phyloP scores from a whole-genome alignment of 768 basidiomycete genomes.

The Agrocybe chaxingu region DNA sequence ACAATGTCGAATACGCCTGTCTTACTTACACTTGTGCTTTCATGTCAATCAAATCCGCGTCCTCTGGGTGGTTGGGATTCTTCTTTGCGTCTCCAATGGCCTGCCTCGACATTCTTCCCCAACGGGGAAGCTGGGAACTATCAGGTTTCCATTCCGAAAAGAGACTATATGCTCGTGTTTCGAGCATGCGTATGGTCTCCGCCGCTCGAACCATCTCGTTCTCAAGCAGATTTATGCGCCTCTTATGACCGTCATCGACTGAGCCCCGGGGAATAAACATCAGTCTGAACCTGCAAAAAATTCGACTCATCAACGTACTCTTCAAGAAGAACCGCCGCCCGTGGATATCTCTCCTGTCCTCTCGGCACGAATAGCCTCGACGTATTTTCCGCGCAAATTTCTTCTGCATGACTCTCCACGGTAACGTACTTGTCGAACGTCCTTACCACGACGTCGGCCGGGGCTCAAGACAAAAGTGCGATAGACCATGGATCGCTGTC shows the following conservation, averaged over 20 bases:
- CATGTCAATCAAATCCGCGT: neutral
- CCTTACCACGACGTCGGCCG: no score
- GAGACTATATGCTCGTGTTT: constrained; percentile 12
- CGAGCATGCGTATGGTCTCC: no score
- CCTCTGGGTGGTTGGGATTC: no score
- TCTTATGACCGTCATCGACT: constrained; percentile 28
- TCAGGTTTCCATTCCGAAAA: constrained; percentile 14
- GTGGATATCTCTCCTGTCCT: constrained; percentile 27
- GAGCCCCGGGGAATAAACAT: neutral
- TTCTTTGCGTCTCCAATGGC: no score
- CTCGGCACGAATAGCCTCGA: constrained; percentile 29
- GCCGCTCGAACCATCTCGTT: constrained; percentile 23
- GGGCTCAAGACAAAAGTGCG: no score
- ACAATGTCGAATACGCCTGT: no score
- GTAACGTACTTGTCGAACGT: no score
- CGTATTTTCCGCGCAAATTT: constrained; percentile 9
- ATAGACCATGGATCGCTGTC: no score
- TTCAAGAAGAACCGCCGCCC: constrained; percentile 28
- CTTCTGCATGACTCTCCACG: no score
- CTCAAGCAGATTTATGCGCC: constrained; percentile 24
- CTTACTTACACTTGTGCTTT: neutral
- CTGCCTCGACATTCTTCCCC: neutral
- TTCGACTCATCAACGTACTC: constrained; percentile 11
- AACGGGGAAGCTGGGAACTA: constrained; percentile 7
- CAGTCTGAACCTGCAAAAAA: no score